phyloP scores from a whole-genome alignment of 768 basidiomycete species.

The Serendipita vermifera region DNA sequence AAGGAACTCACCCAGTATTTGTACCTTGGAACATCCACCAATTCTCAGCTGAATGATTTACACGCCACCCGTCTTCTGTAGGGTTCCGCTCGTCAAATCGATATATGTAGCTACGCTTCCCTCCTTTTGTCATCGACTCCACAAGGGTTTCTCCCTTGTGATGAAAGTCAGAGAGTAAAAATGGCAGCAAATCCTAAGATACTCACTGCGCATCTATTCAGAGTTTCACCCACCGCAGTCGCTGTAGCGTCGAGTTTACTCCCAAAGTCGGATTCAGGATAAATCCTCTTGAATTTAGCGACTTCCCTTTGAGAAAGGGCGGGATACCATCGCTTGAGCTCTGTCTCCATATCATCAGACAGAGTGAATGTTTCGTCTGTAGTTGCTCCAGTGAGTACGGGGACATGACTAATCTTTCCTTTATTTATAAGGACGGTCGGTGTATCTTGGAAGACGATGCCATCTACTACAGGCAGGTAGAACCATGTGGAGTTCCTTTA shows the following conservation, averaged over 20 bases:
- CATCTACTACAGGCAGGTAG: slow-evolving; percentile 46
- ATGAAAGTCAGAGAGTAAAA: background rate
- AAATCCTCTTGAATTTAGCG: background rate
- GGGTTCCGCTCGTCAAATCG: slow-evolving; percentile 47
- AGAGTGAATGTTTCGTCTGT: slow-evolving; percentile 46
- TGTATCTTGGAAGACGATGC: slow-evolving; percentile 36
- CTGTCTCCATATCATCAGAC: slow-evolving; percentile 27
- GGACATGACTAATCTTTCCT: slow-evolving; percentile 39
- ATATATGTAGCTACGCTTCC: slow-evolving; percentile 27
- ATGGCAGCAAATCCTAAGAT: background rate
- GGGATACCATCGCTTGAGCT: slow-evolving; percentile 35
- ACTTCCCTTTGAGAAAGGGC: slow-evolving; percentile 26
- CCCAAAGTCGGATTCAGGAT: background rate
- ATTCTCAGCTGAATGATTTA: slow-evolving; percentile 46
- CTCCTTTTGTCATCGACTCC: background rate
- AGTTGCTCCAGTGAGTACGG: slow-evolving; percentile 46
- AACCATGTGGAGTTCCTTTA: slow-evolving; percentile 28
- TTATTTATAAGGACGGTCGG: slow-evolving; percentile 35
- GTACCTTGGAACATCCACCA: slow-evolving; percentile 57
- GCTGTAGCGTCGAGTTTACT: background rate
- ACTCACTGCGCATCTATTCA: slow-evolving; percentile 43
- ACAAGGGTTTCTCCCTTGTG: slow-evolving; percentile 29
- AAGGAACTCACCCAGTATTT: slow-evolving; percentile 40
- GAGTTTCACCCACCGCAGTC: slow-evolving; percentile 30
- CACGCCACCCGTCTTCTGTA: slow-evolving; percentile 25